Conservation (phyloP, 352 stramenopile genomes). For the Globisporangium abappressorium region DNA sequence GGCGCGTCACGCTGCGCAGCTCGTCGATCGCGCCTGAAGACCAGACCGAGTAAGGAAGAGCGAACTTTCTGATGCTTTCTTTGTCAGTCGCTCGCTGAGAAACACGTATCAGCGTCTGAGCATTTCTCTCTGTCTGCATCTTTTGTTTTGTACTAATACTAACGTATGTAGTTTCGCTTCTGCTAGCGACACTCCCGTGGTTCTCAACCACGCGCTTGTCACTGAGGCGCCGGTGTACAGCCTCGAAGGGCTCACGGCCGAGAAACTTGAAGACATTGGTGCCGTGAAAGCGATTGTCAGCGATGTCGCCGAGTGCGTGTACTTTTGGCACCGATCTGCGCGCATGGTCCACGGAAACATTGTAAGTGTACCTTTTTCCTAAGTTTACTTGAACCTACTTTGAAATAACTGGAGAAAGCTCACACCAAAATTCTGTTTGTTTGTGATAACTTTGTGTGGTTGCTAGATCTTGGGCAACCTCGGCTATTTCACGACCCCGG, state of each 20-base stretch:
- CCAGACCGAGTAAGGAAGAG: constrained; percentile 40
- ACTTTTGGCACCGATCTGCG: constrained; percentile 57
- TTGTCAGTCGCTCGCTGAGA: neutral
- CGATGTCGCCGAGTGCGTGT: constrained; percentile 46
- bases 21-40: constrained; percentile 38
- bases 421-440: neutral
- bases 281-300: constrained; percentile 31
- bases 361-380: constrained; percentile 24
- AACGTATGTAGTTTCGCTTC: constrained; percentile 19
- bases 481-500: constrained; percentile 41
- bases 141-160: constrained; percentile 14
- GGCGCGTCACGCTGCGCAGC: constrained; percentile 36
- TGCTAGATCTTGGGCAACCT: constrained; percentile 37
- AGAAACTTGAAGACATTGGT: constrained; percentile 33
- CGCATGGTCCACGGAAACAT: constrained; percentile 63
- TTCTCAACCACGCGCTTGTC: constrained; percentile 53
- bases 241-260: constrained; percentile 31
- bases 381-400: neutral
- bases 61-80: neutral
- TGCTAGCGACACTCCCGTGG: constrained; percentile 43
- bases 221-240: constrained; percentile 52
- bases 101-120: neutral
- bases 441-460: neutral
- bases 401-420: neutral
- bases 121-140: neutral